Percentiles rank a stretch among this genome's conserved stretches.
Evolutionary conservation across 768 basidiomycete genomes (phyloP).

Genomic region (Pleurotus sapidus): DNA sequence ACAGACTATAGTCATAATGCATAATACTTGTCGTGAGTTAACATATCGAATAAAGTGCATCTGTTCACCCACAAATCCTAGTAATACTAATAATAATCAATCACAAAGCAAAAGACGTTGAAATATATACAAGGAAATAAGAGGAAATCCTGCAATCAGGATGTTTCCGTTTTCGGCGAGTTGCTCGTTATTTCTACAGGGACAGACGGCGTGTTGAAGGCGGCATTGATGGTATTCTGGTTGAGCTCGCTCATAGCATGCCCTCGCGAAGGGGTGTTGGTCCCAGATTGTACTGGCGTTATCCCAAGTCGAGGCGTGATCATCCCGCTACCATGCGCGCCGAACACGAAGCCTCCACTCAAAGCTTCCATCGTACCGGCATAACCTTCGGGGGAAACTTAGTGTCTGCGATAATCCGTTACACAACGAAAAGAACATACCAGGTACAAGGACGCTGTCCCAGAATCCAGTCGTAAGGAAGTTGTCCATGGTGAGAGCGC

Average conservation of each 20-base stretch:
- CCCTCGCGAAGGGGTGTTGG: conserved; percentile 39
- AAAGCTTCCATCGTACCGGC: conserved; percentile 74
- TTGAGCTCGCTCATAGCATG: conserved; percentile 27
- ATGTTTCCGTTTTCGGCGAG: conserved; percentile 27
- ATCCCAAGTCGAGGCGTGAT: conserved; percentile 71
- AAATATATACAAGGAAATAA: conserved; percentile 1
- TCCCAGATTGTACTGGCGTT: conserved; percentile 59
- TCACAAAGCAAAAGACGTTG: conserved; percentile 4
- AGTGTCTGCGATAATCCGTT: not conserved
- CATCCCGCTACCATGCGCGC: conserved; percentile 77
- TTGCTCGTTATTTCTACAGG: not conserved
- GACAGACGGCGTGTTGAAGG: conserved; percentile 31
- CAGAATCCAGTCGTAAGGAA: conserved; percentile 79
- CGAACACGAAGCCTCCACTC: conserved; percentile 84
- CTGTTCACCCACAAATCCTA: not conserved
- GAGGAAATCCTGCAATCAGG: conserved; percentile 8
- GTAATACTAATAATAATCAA: conserved; percentile 9
- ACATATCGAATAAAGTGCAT: not conserved
- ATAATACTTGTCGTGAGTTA: not conserved
- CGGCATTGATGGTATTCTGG: conserved; percentile 45
- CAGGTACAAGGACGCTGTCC: conserved; percentile 86
- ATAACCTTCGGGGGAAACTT: conserved; percentile 50
- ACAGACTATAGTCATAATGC: not conserved
- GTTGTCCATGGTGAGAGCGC: conserved; percentile 72
- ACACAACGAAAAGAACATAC: conserved; percentile 37